A percentile compares a stretch with the other conserved stretches of the same genome.
These are phyloP conservation scores for Kuraishia piskuri DNA, from an alignment of 805 yeast species.

Conservation along the genomic window DNA sequence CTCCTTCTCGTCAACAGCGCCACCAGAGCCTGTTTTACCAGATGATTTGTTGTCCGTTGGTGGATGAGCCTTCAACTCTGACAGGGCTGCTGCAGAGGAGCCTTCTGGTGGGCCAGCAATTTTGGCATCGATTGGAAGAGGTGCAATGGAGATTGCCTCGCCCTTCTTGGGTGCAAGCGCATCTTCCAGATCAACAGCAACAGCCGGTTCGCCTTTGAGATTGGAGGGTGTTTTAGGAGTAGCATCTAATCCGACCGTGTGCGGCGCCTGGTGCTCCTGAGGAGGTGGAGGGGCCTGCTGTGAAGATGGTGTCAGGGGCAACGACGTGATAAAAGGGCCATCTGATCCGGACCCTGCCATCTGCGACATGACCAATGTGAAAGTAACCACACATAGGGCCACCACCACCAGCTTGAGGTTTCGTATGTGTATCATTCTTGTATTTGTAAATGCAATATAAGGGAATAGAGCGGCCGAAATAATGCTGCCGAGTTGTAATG, in stretches of 20 bases:
- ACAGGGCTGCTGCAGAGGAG: background rate
- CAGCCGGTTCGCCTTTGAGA: background rate
- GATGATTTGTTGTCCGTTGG: background rate
- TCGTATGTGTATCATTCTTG: background rate
- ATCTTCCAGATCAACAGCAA: background rate
- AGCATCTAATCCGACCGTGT: background rate
- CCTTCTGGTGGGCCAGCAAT: background rate
- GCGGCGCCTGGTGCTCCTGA: background rate
- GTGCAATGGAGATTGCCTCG: background rate
- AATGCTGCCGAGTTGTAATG: too few species aligned
- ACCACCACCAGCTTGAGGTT: background rate
- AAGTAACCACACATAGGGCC: background rate
- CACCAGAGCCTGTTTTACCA: background rate
- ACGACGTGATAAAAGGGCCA: background rate
- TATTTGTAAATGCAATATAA: background rate
- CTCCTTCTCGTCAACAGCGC: slow-evolving; percentile 20
- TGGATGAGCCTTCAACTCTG: background rate
- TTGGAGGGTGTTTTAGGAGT: background rate
- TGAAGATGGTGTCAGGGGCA: background rate
- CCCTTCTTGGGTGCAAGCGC: background rate
- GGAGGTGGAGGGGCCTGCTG: background rate
- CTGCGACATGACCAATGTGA: background rate
- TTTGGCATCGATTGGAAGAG: background rate
- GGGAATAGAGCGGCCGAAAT: background rate
- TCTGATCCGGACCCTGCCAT: background rate